Conservation (phyloP, 805 yeast species). For the Cyberlindnera sargentensis region DNA sequence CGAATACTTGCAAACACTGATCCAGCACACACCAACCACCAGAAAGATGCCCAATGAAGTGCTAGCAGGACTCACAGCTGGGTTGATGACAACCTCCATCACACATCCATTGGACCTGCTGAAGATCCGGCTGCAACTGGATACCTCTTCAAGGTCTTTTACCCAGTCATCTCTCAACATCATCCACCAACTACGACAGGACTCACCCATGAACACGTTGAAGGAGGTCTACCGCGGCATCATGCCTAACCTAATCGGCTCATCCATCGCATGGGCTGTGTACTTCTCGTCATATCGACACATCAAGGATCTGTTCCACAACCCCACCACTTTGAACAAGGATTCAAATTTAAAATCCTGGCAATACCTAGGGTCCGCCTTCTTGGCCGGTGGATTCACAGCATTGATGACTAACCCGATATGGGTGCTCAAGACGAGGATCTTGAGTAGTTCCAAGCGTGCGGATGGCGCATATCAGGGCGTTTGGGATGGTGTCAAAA, state of each 20-base stretch:
- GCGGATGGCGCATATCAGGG: constrained; percentile 51
- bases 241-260: constrained; percentile 66
- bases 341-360: constrained; percentile 33
- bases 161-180: constrained; percentile 6
- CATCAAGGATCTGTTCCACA: constrained; percentile 38
- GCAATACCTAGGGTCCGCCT: constrained; percentile 48
- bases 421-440: constrained; percentile 92
- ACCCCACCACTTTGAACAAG: constrained; percentile 6
- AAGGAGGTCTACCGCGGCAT: constrained; percentile 18
- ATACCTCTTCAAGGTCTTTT: constrained; percentile 15
- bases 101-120: constrained; percentile 89
- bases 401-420: constrained; percentile 82
- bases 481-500: constrained; percentile 44
- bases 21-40: too few relatives aligned
- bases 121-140: constrained; percentile 76
- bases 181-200: constrained; percentile 1
- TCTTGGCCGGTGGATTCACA: constrained; percentile 69
- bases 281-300: constrained; percentile 75
- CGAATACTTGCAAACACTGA: too few relatives aligned
- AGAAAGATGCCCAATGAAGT: constrained; percentile 24
- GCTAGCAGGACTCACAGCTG: constrained; percentile 73
- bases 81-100: constrained; percentile 67
- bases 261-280: constrained; percentile 81
- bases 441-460: constrained; percentile 31
- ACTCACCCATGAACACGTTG: constrained; percentile 12